A percentile compares a stretch with the other conserved stretches of the same genome.
Evolutionary conservation across 148 eudicot genomes (phyloP).

Genomic region (Cornus kousa): DNA sequence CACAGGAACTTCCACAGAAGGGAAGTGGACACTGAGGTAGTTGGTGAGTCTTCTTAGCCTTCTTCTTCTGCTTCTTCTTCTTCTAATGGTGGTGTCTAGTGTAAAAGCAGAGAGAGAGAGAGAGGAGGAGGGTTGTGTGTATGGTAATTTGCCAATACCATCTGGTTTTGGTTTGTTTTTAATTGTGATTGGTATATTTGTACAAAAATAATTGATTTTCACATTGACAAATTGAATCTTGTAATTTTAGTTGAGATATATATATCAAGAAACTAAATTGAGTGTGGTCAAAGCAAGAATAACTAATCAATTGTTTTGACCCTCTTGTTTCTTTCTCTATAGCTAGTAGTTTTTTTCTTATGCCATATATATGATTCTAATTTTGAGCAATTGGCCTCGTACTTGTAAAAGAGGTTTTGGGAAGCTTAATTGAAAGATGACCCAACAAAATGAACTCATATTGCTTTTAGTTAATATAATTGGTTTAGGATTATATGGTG

Average conservation of each 20-base stretch:
- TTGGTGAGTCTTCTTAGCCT: constrained; percentile 6
- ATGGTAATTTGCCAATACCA: not conserved
- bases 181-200: not conserved
- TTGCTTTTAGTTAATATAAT: too few species aligned
- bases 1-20: not conserved
- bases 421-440: too few species aligned
- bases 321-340: too few species aligned
- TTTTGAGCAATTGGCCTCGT: not conserved
- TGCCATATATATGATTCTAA: not conserved
- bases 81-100: not conserved
- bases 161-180: not conserved
- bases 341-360: too few species aligned
- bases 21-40: not conserved
- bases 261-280: too few species aligned
- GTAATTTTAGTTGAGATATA: too few species aligned
- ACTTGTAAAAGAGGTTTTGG: too few species aligned
- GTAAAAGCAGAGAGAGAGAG: not conserved
- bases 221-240: not conserved
- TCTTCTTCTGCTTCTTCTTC: not conserved
- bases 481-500: not conserved
- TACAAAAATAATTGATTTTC: not conserved
- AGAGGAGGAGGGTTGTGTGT: not conserved
- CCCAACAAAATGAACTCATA: too few species aligned
- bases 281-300: too few species aligned
- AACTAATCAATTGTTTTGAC: too few species aligned